Evolutionary conservation across 805 yeast species (phyloP).

Genomic region (Ogataea glucozyma): DNA sequence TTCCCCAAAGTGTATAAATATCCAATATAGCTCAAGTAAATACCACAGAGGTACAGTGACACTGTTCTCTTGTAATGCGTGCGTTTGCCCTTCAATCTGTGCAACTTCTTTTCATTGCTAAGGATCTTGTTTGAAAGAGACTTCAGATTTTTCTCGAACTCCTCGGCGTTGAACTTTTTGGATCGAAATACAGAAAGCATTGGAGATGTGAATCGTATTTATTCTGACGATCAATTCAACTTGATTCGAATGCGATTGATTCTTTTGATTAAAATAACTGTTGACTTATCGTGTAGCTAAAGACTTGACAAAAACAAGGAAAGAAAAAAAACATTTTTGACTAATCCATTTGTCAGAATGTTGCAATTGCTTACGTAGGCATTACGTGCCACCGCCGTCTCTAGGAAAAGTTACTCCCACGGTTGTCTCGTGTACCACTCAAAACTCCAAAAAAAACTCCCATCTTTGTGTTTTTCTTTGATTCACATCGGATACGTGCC

Average conservation of each 20-base stretch:
- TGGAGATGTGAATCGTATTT: neutral
- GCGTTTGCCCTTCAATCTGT: slow-evolving; percentile 18
- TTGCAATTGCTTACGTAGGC: slow-evolving; percentile 1
- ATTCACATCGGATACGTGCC: no score
- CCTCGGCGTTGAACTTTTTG: slow-evolving; percentile 42
- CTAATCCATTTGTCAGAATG: neutral
- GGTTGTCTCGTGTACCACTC: no score
- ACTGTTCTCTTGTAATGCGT: slow-evolving; percentile 19
- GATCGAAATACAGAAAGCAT: slow-evolving; percentile 31
- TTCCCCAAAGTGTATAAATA: slow-evolving; percentile 20
- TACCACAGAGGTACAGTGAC: slow-evolving; percentile 21
- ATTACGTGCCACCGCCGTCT: no score
- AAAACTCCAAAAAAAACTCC: no score
- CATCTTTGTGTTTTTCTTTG: no score
- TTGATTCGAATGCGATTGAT: neutral
- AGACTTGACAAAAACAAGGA: no score
- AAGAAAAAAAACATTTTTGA: neutral
- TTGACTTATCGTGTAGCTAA: no score
- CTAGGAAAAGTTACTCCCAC: no score
- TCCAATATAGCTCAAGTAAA: slow-evolving; percentile 28
- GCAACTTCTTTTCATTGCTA: slow-evolving; percentile 25
- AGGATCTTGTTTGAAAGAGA: slow-evolving; percentile 38
- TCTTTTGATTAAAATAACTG: neutral
- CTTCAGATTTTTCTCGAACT: slow-evolving; percentile 45
- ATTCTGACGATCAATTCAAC: no score